Evolutionary conservation across 2,329 filamentous ascomycete genomes (phyloP).

Genomic region (Cordyceps cicadae): DNA sequence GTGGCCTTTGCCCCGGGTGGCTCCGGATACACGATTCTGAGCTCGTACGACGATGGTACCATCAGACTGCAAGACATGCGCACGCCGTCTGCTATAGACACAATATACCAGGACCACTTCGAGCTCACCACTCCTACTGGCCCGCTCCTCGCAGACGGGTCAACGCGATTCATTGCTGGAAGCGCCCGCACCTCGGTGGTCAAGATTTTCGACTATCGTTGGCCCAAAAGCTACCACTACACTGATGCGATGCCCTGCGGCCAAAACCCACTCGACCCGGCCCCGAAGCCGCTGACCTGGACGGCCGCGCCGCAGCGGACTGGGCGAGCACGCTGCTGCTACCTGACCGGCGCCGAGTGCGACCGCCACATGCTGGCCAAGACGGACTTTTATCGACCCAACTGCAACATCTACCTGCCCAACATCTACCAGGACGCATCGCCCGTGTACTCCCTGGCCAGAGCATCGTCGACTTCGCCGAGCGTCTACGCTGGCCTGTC

Average conservation of each 20-base stretch:
- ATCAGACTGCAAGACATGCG: constrained; percentile 30
- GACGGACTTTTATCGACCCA: constrained; percentile 33
- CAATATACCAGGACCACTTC: constrained; percentile 38
- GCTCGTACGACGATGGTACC: constrained; percentile 37
- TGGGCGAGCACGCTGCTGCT: constrained; percentile 23
- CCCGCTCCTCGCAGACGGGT: constrained; percentile 32
- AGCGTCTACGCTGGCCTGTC: constrained; percentile 36
- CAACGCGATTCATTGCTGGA: constrained; percentile 35
- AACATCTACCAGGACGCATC: constrained; percentile 16
- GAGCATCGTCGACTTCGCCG: constrained; percentile 30
- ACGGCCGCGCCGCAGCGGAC: constrained; percentile 14
- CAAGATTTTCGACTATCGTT: constrained; percentile 41
- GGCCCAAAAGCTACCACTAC: constrained; percentile 35
- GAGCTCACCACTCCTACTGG: constrained; percentile 30
- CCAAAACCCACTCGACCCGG: constrained; percentile 25
- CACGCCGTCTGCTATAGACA: constrained; percentile 31
- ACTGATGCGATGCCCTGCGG: constrained; percentile 34
- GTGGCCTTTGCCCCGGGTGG: constrained; percentile 16
- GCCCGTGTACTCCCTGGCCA: constrained; percentile 32
- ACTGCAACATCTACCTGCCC: constrained; percentile 31
- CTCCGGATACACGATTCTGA: constrained; percentile 29
- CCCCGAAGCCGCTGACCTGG: constrained; percentile 21
- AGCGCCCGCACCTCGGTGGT: constrained; percentile 29
- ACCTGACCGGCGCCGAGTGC: constrained; percentile 24
- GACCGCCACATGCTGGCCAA: constrained; percentile 34